Conservation (phyloP, 768 basidiomycete species). For the Amanita exitialis region DNA sequence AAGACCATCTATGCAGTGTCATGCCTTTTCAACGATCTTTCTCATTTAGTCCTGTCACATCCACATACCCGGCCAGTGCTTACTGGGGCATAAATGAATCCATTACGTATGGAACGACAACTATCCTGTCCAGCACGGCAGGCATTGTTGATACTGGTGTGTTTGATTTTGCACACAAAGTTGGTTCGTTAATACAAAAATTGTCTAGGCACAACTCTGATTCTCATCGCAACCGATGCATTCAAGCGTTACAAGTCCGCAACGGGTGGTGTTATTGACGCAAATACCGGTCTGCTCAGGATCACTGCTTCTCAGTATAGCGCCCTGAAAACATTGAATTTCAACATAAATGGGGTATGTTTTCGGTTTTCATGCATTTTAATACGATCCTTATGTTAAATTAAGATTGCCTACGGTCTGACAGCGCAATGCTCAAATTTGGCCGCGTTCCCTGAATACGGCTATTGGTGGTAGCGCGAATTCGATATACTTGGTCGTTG, state of each 20-base stretch:
- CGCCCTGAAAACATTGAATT: conserved; percentile 44
- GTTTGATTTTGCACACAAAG: not conserved
- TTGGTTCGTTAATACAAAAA: not conserved
- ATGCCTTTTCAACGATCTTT: not conserved
- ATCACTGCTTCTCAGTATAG: conserved; percentile 41
- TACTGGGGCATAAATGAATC: conserved; percentile 58
- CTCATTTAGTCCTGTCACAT: conserved; percentile 34
- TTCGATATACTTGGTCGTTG: conserved; percentile 46
- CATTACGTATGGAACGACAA: conserved; percentile 37
- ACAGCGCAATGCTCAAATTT: conserved; percentile 61
- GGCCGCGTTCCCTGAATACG: conserved; percentile 51
- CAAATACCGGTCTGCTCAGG: conserved; percentile 38
- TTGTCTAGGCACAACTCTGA: conserved; percentile 34
- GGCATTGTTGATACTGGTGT: conserved; percentile 54
- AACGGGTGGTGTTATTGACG: conserved; percentile 34
- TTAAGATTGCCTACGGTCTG: conserved; percentile 38
- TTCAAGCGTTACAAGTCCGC: conserved; percentile 30
- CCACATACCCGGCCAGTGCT: conserved; percentile 29
- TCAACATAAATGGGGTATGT: conserved; percentile 40
- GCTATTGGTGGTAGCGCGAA: conserved; percentile 40
- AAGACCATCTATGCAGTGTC: not conserved
- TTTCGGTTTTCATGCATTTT: not conserved
- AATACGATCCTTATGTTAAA: conserved; percentile 21
- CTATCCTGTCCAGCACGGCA: conserved; percentile 34
- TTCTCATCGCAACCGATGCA: conserved; percentile 37